Base-by-base conservation (phyloP, 2,329 filamentous ascomycete genomes). In the Diplodia mutila region DNA sequence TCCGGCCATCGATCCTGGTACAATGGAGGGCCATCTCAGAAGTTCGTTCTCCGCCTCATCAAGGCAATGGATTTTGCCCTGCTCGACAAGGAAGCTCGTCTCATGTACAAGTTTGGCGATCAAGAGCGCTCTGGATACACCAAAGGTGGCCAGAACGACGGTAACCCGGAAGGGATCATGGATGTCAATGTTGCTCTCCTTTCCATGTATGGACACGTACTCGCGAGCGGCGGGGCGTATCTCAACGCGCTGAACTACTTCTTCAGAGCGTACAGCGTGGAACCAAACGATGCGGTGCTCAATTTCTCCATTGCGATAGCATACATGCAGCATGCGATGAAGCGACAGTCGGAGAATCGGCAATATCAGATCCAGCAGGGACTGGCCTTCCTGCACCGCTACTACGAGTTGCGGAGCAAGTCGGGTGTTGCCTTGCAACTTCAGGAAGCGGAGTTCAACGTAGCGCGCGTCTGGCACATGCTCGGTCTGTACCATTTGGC, bases 11-110 rank as follows among this genome's bases (percentile, higher is more conserved):
- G 89, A 34, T 54, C 66, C 16, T 92, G 90, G 83, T 97, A 94
- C 78, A 90, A 90, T 63, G 90, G 90, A 2, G 91, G 92, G 0
- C 90, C 92, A 0, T 90, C 90, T 23, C 93, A 97, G 78, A 98
- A 98, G 77, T 97, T 92, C 75, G 89, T 98, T 73, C 84, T 97
- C 68, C 89, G 95, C 4, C 93, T 97, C 79, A 92, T 99, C 79
- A 96, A 97, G 78, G 88, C 89, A 3, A 91, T 97, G 82, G 95
- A 99, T 78, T 90, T 86, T 70, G 81, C 83, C 4, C 83, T 91
- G 3, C 82, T 90, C 2, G 81, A 83, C 2, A 82, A 85, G 16
- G 80, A 84, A 16, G 80, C 84, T 29, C 82, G 85, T 16, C 72
- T 81, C 1, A 75, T 71, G 57, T 80, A 78, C 70, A 78, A 78